Conservation (phyloP, 129 eudicot species). For the Artemisia argyi region DNA sequence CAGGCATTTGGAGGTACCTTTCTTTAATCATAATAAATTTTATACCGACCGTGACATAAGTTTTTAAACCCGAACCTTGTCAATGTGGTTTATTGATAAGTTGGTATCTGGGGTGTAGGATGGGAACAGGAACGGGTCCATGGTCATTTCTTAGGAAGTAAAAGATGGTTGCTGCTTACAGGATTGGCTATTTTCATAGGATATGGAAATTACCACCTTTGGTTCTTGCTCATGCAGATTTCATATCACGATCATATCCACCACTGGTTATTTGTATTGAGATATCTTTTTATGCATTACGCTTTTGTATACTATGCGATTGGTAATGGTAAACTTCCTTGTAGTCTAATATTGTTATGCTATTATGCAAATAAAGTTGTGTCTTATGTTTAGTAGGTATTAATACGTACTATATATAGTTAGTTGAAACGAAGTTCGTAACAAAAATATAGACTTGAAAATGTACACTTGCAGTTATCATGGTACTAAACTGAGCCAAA, state of each 20-base stretch:
- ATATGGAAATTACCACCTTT: not conserved
- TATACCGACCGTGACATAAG: not conserved
- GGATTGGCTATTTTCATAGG: not conserved
- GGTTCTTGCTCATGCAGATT: not conserved
- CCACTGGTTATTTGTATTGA: not conserved
- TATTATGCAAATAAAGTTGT: too few species aligned
- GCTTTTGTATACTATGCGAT: not conserved
- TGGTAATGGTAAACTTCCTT: not conserved
- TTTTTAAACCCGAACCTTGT: not conserved
- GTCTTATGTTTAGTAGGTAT: too few species aligned
- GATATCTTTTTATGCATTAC: not conserved
- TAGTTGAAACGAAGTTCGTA: too few species aligned
- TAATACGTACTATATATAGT: too few species aligned
- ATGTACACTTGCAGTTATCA: too few species aligned
- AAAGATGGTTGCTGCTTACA: slow-evolving; percentile 10
- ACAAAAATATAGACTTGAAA: too few species aligned
- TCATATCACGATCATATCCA: not conserved
- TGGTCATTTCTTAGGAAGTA: slow-evolving; percentile 58
- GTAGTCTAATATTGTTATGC: not conserved
- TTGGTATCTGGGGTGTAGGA: slow-evolving; percentile 34
- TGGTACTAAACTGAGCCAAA: too few species aligned
- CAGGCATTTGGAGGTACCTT: slow-evolving; percentile 80
- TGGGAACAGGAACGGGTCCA: slow-evolving; percentile 84
- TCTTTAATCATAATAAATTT: not conserved
- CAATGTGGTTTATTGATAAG: not conserved